Base-by-base conservation (phyloP, 2,329 filamentous ascomycete genomes). In the Cladosporium sphaerospermum region DNA sequence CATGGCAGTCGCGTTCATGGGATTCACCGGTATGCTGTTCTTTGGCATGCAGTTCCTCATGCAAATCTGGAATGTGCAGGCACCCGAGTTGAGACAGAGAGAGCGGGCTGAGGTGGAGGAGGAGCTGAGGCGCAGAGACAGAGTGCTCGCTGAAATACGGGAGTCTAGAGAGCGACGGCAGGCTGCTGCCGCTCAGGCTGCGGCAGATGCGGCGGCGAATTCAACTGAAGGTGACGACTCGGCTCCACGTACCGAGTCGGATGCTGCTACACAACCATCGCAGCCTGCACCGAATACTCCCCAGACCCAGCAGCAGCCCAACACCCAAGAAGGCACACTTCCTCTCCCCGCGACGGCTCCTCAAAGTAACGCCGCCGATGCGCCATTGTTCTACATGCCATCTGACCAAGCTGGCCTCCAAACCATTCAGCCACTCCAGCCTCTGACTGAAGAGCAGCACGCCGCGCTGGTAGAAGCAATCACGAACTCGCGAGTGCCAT, bases 41-140 rank as follows among this genome's bases (percentile, higher is more conserved):
- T 79, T 84, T 53, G 81, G 81, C 32, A 82, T 85, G 71, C 78
- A 80, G 49, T 85, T 85, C 59, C 71, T 85, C 62, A 80, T 83
- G 71, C 81, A 84, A 50, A 81, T 85, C n/a, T 85, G 81, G 82
- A 75, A 76, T 16, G 78, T 83, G 2, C 82, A 85, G 62, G 78
- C 73, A 19, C 76, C 77, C 3, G 75, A 78, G 56, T 67, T 72
- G 16, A 68, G 67, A 43, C 66, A 71, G 44, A 64, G 67, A 54
- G 71, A 75, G 50, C 67, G 76, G 37, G 67, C 66, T 56, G 72
- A 77, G 56, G 68, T 71, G 51, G 71, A 73, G 48, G 62, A 64
- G 37, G 43, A 63, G 58, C 53, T 48, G 6, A 54, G 52, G 19
- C 39, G 45, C 7, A 16, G 52, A 40, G 52, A 54, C n/a, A 37